Evolutionary conservation across 2,329 filamentous ascomycete genomes (phyloP), one percentile per base, ranked within the genome.

Genomic region (Penicillium sp.): DNA sequence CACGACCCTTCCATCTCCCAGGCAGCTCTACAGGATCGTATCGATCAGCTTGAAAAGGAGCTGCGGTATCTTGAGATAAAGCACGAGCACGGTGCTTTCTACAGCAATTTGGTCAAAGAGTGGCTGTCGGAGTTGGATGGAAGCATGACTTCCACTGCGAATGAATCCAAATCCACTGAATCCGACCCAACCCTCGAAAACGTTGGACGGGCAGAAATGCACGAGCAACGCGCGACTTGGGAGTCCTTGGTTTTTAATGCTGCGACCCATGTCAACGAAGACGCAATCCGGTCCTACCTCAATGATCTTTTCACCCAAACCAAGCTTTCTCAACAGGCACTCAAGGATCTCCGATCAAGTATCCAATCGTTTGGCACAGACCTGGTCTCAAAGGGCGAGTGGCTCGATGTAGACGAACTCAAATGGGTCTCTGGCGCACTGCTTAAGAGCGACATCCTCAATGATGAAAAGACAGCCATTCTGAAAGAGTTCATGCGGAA

Each of bases 51-150:
- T n/a, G 71, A 77, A 35, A 68, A 76, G 27, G 77, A 80, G 35
- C 62, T 87, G 6, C 68, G 76, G 15, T 73, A 79, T n/a, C 76
- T 84, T 61, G 78, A 78, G n/a, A 75, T 79, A 49, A 83, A 81
- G 57, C 81, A 84, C 62, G 77, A 82, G 19, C 83, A 85, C 65
- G 83, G 83, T 0, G 75, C 77, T 7, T 75, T 87, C 33, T 86
- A 86, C 66, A 80, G 81, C 19, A 70, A 79, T 39, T 69, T 87
- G 25, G 80, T 85, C 13, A 81, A 76, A 0, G 82, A 85, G 61
- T 85, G 82, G 79, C 70, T 86, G 49, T 71, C 74, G 1, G 68
- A 72, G 12, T 70, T 75, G 1, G 66, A 70, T 49, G 66, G 73
- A 9, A 49, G 53, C 12, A 35, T 60, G 15, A 39, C 61, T 19